Evolutionary conservation across 441 rosid genomes (phyloP).

Genomic region (Isatis lusitanica): DNA sequence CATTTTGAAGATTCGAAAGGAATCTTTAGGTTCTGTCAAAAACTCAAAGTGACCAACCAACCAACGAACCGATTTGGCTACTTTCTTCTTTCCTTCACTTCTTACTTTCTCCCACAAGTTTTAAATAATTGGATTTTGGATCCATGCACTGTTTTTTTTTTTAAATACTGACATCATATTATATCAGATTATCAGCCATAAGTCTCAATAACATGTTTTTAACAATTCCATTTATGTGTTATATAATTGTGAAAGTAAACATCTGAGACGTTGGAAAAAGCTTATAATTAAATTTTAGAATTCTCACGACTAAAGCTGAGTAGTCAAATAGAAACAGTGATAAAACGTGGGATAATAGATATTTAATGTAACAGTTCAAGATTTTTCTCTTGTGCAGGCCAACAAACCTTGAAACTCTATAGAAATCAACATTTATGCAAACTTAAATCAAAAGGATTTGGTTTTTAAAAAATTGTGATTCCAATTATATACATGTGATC

Average conservation of each 20-base stretch:
- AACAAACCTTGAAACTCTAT: conserved; percentile 32
- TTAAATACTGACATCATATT: neutral
- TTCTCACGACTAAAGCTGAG: neutral
- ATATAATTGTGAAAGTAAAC: neutral
- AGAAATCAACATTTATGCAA: neutral
- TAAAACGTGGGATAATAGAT: neutral
- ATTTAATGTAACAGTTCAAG: conserved; percentile 3
- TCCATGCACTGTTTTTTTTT: neutral
- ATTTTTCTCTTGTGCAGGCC: conserved; percentile 22
- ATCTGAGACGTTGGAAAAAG: neutral
- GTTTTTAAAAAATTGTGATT: conserved; percentile 1
- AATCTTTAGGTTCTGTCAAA: conserved; percentile 30
- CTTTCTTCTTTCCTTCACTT: conserved; percentile 25
- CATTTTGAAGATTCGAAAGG: conserved; percentile 10
- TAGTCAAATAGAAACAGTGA: conserved; percentile 24
- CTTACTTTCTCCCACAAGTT: conserved; percentile 5
- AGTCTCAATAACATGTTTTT: neutral
- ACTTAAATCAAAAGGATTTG: neutral
- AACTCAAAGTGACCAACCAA: conserved; percentile 28
- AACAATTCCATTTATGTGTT: neutral
- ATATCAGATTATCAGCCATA: neutral
- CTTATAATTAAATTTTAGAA: neutral
- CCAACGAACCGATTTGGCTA: conserved; percentile 25
- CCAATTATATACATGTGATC: conserved; percentile 23
- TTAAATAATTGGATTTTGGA: neutral